Conservation (phyloP, 306 rosid species). For the Sphenostylis stenocarpa region DNA sequence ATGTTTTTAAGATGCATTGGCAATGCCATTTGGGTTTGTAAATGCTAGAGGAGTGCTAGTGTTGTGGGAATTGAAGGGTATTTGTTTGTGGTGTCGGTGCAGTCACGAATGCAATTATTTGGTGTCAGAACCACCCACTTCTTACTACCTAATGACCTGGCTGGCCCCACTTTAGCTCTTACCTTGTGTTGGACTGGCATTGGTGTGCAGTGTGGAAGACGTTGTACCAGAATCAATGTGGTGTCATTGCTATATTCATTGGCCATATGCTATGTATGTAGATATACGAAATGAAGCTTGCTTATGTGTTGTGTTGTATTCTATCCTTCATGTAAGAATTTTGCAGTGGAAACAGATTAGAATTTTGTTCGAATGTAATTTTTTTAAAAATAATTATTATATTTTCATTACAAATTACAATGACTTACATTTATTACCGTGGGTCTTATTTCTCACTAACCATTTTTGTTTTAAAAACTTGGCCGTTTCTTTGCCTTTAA, state of each 20-base stretch:
- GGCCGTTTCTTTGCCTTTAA: too few relatives aligned
- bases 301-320: not conserved
- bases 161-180: not conserved
- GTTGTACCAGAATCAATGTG: not conserved
- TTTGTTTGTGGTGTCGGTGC: not conserved
- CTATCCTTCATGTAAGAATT: not conserved
- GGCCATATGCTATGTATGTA: not conserved
- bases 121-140: not conserved
- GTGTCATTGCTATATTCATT: not conserved
- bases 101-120: not conserved
- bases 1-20: slow-evolving; percentile 19
- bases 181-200: not conserved
- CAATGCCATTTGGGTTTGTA: slow-evolving; percentile 25
- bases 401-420: too few relatives aligned
- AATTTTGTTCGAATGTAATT: too few relatives aligned
- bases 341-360: not conserved
- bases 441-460: too few relatives aligned
- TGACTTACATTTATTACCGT: too few relatives aligned
- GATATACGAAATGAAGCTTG: not conserved
- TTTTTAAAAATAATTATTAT: too few relatives aligned
- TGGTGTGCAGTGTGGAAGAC: not conserved
- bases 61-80: not conserved
- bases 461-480: too few relatives aligned
- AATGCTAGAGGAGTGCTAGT: slow-evolving; percentile 23
- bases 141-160: not conserved